These are phyloP conservation scores for Euphorbia celastroides DNA, from an alignment of 441 rosid genomes.

Conservation along the genomic window DNA sequence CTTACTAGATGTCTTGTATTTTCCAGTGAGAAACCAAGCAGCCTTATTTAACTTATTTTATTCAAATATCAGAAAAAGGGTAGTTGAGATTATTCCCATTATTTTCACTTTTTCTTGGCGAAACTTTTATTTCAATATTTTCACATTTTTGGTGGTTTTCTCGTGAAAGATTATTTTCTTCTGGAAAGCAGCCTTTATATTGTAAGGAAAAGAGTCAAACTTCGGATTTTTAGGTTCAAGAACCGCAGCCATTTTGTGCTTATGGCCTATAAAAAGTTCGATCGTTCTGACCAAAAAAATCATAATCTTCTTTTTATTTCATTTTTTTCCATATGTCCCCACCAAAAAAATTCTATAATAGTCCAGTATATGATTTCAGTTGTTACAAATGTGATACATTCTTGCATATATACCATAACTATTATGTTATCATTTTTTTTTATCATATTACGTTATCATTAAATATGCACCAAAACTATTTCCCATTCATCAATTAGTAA, in stretches of 20 bases:
- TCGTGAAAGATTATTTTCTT: slow-evolving; percentile 9
- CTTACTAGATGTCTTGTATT: too few species aligned
- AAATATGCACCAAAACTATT: too few species aligned
- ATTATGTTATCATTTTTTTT: too few species aligned
- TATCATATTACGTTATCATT: too few species aligned
- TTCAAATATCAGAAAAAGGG: slow-evolving; percentile 3
- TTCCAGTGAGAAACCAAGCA: slow-evolving; percentile 16
- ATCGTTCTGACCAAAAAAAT: neutral
- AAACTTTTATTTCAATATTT: too few species aligned
- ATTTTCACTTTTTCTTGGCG: neutral
- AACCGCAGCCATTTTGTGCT: neutral
- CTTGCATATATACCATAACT: too few species aligned
- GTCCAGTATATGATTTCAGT: neutral
- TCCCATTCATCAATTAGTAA: too few species aligned
- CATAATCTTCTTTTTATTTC: too few species aligned
- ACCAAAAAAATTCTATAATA: too few species aligned
- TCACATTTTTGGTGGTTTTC: slow-evolving; percentile 10
- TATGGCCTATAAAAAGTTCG: neutral
- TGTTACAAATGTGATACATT: too few species aligned
- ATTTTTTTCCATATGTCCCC: too few species aligned
- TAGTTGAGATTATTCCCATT: slow-evolving; percentile 1
- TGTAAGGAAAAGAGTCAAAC: neutral
- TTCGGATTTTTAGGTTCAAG: neutral
- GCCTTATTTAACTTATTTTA: neutral
- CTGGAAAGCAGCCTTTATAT: neutral